Evolutionary conservation across 345 rosid species (phyloP).

Genomic region (Lepidium didymum): DNA sequence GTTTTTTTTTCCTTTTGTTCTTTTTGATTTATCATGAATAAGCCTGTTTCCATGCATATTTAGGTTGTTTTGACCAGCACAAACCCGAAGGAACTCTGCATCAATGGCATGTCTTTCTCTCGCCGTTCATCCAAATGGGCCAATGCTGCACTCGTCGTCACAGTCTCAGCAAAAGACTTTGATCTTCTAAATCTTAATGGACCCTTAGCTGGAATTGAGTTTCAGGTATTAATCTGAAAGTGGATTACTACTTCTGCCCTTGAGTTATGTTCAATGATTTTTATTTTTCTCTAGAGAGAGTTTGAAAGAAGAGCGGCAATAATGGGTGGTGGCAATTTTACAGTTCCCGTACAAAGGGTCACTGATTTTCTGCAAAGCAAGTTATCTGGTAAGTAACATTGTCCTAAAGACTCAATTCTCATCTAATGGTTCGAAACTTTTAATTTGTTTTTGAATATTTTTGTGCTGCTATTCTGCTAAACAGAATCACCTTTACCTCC

Average conservation of each 20-base stretch:
- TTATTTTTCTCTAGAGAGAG: constrained; percentile 53
- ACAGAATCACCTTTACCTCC: constrained; percentile 67
- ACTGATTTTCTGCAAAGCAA: constrained; percentile 72
- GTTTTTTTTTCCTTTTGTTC: background rate
- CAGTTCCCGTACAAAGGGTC: constrained; percentile 83
- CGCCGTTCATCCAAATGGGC: constrained; percentile 96
- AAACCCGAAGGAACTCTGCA: constrained; percentile 73
- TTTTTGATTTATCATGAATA: background rate
- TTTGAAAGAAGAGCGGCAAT: constrained; percentile 80
- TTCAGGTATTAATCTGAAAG: constrained; percentile 54
- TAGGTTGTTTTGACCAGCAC: constrained; percentile 96
- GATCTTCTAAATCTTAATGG: constrained; percentile 56
- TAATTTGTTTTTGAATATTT: background rate
- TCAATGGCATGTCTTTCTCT: constrained; percentile 97
- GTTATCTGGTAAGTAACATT: constrained; percentile 50
- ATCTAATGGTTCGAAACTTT: background rate
- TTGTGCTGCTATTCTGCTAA: constrained; percentile 29
- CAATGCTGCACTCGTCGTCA: constrained; percentile 84
- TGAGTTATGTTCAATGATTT: background rate
- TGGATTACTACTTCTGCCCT: background rate
- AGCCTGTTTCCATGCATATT: background rate
- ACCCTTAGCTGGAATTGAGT: constrained; percentile 87
- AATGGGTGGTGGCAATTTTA: constrained; percentile 84
- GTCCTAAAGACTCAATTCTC: background rate
- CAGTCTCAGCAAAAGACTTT: constrained; percentile 68